Conservation (phyloP, 1,139 yeast species). For the Candida sojae region DNA sequence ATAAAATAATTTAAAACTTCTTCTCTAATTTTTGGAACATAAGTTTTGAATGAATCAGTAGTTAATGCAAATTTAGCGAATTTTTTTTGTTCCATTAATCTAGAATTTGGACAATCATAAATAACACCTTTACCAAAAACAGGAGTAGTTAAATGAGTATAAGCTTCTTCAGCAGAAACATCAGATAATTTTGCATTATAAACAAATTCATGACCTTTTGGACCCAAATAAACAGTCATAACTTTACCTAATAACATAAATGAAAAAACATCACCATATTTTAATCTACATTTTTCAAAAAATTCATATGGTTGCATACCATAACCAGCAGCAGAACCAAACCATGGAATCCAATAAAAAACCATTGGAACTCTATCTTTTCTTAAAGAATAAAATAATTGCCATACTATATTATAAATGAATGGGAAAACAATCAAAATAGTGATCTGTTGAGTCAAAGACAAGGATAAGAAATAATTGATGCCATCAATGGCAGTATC, state of each 20-base stretch:
- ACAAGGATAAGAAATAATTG: constrained; percentile 26
- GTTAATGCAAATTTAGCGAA: constrained; percentile 91
- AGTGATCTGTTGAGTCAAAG: constrained; percentile 33
- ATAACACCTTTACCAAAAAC: constrained; percentile 97
- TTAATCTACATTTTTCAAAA: constrained; percentile 72
- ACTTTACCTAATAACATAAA: constrained; percentile 85
- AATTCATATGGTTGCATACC: constrained; percentile 94
- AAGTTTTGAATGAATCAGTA: constrained; percentile 75
- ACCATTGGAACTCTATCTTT: constrained; percentile 87
- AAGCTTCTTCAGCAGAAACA: constrained; percentile 96
- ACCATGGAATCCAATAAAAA: constrained; percentile 93
- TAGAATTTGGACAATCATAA: constrained; percentile 91
- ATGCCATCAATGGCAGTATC: constrained; percentile 22
- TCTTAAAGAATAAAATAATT: constrained; percentile 67
- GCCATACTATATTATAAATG: constrained; percentile 67
- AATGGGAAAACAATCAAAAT: constrained; percentile 49
- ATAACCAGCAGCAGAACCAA: constrained; percentile 84
- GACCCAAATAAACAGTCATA: constrained; percentile 96
- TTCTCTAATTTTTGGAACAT: constrained; percentile 85
- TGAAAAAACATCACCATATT: constrained; percentile 91
- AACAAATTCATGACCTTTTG: constrained; percentile 96
- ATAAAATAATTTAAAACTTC: constrained; percentile 72
- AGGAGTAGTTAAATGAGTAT: constrained; percentile 92
- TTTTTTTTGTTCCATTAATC: constrained; percentile 97
- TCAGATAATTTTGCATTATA: constrained; percentile 87